phyloP scores from a whole-genome alignment of 164 flowering plant genomes.

The Protea cynaroides region DNA sequence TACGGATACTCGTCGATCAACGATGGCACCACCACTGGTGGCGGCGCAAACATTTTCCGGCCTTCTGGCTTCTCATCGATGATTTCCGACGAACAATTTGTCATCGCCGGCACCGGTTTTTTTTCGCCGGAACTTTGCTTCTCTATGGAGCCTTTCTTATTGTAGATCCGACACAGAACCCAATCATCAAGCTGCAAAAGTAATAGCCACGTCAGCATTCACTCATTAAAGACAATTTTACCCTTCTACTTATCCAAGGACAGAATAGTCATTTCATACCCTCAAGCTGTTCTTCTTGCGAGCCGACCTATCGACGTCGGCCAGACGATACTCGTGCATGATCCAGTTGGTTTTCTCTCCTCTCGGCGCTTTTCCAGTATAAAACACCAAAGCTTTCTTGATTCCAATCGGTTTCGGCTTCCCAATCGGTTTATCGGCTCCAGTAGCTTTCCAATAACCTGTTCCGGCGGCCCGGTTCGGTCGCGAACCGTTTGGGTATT shows the following conservation, averaged over 20 bases:
- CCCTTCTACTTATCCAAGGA: not conserved
- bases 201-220: not conserved
- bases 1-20: conserved; percentile 15
- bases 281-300: conserved; percentile 39
- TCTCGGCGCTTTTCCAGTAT: conserved; percentile 54
- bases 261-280: conserved; percentile 21
- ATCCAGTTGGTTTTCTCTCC: conserved; percentile 72
- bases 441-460: conserved; percentile 72
- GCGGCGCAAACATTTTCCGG: not conserved
- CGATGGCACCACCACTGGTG: not conserved
- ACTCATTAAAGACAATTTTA: conserved; percentile 1
- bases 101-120: not conserved
- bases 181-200: conserved; percentile 82
- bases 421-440: conserved; percentile 65
- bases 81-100: conserved; percentile 16
- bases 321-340: conserved; percentile 72
- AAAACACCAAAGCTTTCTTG: conserved; percentile 63
- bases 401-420: conserved; percentile 52
- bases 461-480: conserved; percentile 64
- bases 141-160: conserved; percentile 64
- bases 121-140: conserved; percentile 17
- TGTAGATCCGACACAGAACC: conserved; percentile 83
- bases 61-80: conserved; percentile 37
- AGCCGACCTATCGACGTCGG: conserved; percentile 53
- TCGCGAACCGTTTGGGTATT: conserved; percentile 63